phyloP scores from a whole-genome alignment of 108 stramenopile genomes.

The Skeletonema potamos region DNA sequence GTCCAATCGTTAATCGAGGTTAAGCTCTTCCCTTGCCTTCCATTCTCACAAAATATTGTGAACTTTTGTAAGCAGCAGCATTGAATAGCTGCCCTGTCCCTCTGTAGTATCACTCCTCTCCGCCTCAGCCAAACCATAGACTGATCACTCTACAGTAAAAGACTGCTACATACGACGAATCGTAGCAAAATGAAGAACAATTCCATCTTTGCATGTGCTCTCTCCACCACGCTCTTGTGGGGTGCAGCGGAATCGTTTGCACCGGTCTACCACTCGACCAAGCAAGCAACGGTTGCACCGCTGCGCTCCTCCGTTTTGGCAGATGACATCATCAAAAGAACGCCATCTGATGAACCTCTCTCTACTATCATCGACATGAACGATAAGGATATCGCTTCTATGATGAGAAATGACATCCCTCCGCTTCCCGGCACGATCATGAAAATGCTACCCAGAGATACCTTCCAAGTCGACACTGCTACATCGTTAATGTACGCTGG shows the following conservation, averaged over 20 bases:
- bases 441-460: constrained; percentile 63
- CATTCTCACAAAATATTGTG: neutral
- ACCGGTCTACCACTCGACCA: neutral
- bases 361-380: neutral
- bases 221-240: neutral
- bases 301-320: neutral
- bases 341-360: neutral
- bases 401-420: constrained; percentile 7
- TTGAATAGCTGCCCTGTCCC: too few species aligned
- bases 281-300: neutral
- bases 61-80: too few species aligned
- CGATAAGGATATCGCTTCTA: neutral
- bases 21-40: neutral
- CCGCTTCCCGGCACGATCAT: constrained; percentile 41
- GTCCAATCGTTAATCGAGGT: too few species aligned
- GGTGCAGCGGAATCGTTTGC: neutral
- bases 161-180: neutral
- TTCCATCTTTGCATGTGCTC: neutral
- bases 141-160: too few species aligned
- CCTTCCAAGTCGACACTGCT: constrained; percentile 53
- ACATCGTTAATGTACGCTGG: constrained; percentile 60
- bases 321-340: neutral
- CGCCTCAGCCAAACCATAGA: too few species aligned
- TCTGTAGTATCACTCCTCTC: too few species aligned
- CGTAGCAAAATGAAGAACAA: neutral